phyloP scores from a whole-genome alignment of 805 yeast species.

The Clavispora carvajalis region DNA sequence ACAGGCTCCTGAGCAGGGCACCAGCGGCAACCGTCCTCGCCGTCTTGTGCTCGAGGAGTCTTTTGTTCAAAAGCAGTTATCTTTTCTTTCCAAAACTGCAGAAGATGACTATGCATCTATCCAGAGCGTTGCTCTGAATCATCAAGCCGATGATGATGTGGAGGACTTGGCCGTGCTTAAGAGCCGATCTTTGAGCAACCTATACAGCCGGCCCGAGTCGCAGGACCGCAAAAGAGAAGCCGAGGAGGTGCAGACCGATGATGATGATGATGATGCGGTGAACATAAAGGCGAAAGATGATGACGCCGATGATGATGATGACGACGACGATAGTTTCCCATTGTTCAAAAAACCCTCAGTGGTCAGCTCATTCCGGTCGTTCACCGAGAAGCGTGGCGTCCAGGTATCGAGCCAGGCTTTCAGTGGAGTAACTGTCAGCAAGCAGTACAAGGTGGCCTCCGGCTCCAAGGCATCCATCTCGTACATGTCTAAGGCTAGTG shows the following conservation, averaged over 20 bases:
- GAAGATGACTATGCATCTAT: slow-evolving; percentile 29
- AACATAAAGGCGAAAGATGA: slow-evolving; percentile 20
- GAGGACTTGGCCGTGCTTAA: slow-evolving; percentile 47
- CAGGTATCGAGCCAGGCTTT: slow-evolving; percentile 38
- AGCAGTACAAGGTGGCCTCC: slow-evolving; percentile 49
- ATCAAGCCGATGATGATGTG: slow-evolving; percentile 34
- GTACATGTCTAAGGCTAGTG: slow-evolving; percentile 35
- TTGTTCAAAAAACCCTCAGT: slow-evolving; percentile 42
- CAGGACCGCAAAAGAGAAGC: slow-evolving; percentile 9
- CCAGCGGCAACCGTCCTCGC: slow-evolving; percentile 20
- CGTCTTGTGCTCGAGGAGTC: slow-evolving; percentile 43
- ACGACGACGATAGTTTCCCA: slow-evolving; percentile 31
- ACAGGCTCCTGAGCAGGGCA: slow-evolving; percentile 4
- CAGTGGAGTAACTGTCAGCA: slow-evolving; percentile 48
- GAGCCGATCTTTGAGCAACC: slow-evolving; percentile 30
- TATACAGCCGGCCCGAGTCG: slow-evolving; percentile 17
- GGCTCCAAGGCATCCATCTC: slow-evolving; percentile 57
- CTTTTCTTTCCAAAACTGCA: slow-evolving; percentile 40
- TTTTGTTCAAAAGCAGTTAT: slow-evolving; percentile 51
- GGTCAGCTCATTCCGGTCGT: slow-evolving; percentile 41
- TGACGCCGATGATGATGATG: slow-evolving; percentile 14
- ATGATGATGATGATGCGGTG: slow-evolving; percentile 22
- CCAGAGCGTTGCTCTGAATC: slow-evolving; percentile 27
- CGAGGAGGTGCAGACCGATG: slow-evolving; percentile 15
- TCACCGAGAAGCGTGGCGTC: slow-evolving; percentile 30